A percentile compares a stretch with the other conserved stretches of the same genome.
Conservation (phyloP, 169 alveolate genomes). For the Cyclospora cayetanensis region DNA sequence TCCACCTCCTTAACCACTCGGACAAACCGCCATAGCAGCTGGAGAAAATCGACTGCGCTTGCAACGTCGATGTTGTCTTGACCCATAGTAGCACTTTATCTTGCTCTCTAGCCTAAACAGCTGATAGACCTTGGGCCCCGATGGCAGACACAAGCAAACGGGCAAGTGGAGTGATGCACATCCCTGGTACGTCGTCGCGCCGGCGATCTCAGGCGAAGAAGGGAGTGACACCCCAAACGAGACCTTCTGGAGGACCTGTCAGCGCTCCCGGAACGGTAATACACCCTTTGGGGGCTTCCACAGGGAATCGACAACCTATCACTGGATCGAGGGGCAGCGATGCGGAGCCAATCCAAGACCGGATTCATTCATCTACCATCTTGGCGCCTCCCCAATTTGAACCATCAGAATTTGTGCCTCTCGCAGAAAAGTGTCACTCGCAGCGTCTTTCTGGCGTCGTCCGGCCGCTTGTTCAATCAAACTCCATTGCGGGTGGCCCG, state of each 20-base stretch:
- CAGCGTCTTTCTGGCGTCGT: neutral
- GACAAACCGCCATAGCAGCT: constrained; percentile 61
- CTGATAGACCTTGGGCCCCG: too few relatives aligned
- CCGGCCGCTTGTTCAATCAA: neutral
- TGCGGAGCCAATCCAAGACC: too few relatives aligned
- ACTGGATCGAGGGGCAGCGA: too few relatives aligned
- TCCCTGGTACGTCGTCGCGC: neutral
- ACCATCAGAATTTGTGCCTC: too few relatives aligned
- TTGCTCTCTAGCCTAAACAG: too few relatives aligned
- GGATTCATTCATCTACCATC: too few relatives aligned
- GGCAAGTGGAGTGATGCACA: constrained; percentile 22
- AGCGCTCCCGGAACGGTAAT: too few relatives aligned
- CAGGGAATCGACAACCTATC: too few relatives aligned
- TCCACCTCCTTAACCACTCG: constrained; percentile 73
- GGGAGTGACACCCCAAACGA: neutral
- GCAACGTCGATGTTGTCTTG: neutral
- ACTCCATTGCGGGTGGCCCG: neutral
- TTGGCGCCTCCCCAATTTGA: too few relatives aligned
- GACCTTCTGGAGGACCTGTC: neutral
- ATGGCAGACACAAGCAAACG: neutral
- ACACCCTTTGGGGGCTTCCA: too few relatives aligned
- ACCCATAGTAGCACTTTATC: too few relatives aligned
- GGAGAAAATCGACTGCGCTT: neutral
- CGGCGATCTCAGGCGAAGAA: neutral
- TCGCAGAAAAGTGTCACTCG: too few relatives aligned